Evolutionary conservation across 352 stramenopile species (phyloP), one percentile per base, ranked within the genome.

Genomic region (Pythium chondricola): DNA sequence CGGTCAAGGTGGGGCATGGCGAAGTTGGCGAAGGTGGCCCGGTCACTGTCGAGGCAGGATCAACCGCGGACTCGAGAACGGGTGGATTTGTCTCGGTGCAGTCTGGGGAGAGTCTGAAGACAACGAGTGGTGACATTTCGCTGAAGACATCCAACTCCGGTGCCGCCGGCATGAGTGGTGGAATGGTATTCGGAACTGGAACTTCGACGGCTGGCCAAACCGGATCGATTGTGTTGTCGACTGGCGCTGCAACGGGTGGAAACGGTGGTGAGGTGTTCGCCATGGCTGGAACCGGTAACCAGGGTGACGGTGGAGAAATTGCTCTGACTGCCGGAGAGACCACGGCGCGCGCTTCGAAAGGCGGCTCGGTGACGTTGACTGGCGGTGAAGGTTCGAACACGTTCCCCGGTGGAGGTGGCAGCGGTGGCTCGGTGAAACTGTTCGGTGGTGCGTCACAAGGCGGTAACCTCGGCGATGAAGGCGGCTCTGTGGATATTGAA

Each of bases 401-500:
- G 31, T 69, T 73, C 54, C 89, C 77, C 45, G 79, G 64, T 2
- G 75, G 93, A 55, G 87, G 88, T 39, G 89, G 90, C 18, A 72
- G 84, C 51, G 89, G 91, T n/a, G 93, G 90, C 29, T 60, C 75
- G n/a, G 67, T 97, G 13, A 74, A 83, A 8, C 36, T 97, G 24
- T 74, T 71, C 53, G 88, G 85, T 48, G 90, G 93, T 47, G 75
- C 73, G 35, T 82, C 79, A 22, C 61, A 96, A 67, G 83, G 91
- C 25, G 72, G 71, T 16, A 82, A 54, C 26, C 37, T 63, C 44
- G 39, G 57, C 43, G 71, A 92, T 47, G 59, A 73, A 43, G 93
- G 93, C 24, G 93, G 91, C 35, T 55, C 69, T 29, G 48, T 95
- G 13, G 61, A 64, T 54, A 33, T 94, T 20, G 71, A 89, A 45